Conservation (phyloP, 2,329 filamentous ascomycete species). For the Rutstroemia sp. region DNA sequence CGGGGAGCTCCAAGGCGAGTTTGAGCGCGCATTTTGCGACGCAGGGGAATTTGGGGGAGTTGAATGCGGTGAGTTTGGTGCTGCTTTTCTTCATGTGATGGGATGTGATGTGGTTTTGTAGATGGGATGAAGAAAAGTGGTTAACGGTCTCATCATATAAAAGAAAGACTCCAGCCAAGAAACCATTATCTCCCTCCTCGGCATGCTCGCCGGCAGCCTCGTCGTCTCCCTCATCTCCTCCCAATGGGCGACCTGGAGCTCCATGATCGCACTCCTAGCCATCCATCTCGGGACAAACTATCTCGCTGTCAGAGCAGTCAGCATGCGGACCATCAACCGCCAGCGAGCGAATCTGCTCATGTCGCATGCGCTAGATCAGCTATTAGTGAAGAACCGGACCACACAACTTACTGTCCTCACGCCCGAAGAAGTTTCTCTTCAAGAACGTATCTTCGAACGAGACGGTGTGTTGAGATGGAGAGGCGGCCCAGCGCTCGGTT, state of each 20-base stretch:
- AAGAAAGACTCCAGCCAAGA: constrained; percentile 87
- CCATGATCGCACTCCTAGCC: constrained; percentile 63
- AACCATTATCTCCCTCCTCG: constrained; percentile 81
- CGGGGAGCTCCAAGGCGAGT: constrained; percentile 82
- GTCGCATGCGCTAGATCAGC: constrained; percentile 41
- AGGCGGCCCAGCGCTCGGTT: constrained; percentile 40
- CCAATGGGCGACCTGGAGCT: constrained; percentile 62
- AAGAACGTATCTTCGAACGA: constrained; percentile 25
- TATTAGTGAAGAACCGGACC: not conserved
- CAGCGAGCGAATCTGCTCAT: constrained; percentile 79
- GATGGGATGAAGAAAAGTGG: too few relatives aligned
- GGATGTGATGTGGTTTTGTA: too few relatives aligned
- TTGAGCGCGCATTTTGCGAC: constrained; percentile 87
- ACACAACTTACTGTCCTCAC: constrained; percentile 38
- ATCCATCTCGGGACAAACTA: constrained; percentile 83
- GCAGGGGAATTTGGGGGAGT: constrained; percentile 79
- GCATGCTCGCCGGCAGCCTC: constrained; percentile 76
- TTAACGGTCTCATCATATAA: not conserved
- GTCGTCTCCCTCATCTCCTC: constrained; percentile 71
- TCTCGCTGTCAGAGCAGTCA: constrained; percentile 73
- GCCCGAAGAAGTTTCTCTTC: constrained; percentile 54
- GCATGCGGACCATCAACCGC: constrained; percentile 76
- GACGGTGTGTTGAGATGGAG: constrained; percentile 43
- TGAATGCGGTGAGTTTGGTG: constrained; percentile 64
- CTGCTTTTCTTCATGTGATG: not conserved